A percentile compares a stretch with the other conserved stretches of the same genome.
Evolutionary conservation across 768 basidiomycete genomes (phyloP).

Genomic region (Collybiopsis luxurians): DNA sequence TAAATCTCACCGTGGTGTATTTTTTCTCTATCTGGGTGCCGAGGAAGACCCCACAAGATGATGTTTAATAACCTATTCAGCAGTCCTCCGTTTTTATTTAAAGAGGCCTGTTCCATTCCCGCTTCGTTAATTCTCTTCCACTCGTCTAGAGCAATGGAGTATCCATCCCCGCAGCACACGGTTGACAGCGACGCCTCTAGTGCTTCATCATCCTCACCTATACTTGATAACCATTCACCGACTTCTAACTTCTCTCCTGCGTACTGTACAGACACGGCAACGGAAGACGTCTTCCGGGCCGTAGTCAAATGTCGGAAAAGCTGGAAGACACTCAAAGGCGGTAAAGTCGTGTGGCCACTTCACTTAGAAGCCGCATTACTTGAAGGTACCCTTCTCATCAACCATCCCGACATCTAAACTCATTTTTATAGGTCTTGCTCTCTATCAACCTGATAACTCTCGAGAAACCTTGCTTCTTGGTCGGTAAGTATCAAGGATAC

Average conservation of each 20-base stretch:
- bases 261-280: constrained; percentile 22
- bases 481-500: constrained; percentile 23
- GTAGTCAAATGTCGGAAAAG: constrained; percentile 69
- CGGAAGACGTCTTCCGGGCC: constrained; percentile 60
- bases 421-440: constrained; percentile 52
- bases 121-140: neutral
- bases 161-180: neutral
- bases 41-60: neutral
- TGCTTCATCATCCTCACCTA: constrained; percentile 12
- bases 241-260: constrained; percentile 23
- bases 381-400: constrained; percentile 46
- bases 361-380: constrained; percentile 75
- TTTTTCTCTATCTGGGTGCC: constrained; percentile 1
- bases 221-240: constrained; percentile 4
- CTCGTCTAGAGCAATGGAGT: neutral
- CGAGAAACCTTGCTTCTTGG: constrained; percentile 71
- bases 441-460: constrained; percentile 70
- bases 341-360: constrained; percentile 79
- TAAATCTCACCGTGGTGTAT: neutral
- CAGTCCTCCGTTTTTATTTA: neutral
- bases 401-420: constrained; percentile 4
- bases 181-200: constrained; percentile 1
- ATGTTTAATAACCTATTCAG: neutral
- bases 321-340: constrained; percentile 72
- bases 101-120: neutral